Evolutionary conservation across 352 stramenopile species (phyloP), one percentile per base, ranked within the genome.

Genomic region (Pythium scleroteichum): DNA sequence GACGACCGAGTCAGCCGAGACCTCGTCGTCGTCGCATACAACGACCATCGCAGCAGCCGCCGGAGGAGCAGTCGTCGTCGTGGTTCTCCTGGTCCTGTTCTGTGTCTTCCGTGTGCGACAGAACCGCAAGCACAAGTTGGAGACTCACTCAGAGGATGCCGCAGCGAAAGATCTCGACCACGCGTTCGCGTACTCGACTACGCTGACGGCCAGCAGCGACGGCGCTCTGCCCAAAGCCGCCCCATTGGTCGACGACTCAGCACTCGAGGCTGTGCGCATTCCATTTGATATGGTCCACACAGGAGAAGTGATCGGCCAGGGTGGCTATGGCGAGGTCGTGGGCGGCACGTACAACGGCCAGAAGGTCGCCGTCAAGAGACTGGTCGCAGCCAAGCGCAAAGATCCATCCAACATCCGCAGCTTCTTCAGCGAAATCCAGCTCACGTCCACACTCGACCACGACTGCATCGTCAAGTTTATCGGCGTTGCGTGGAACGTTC

Each of bases 381-480:
- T 63, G 24, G 32, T 56, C 0, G 16, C 56, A 50, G 40, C 16
- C 4, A 14, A 42, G 16, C 41, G 40, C 26, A 39, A 40, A 22
- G 27, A 60, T 35, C 23, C 16, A 5, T 2, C 26, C 0, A 42
- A 10, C 2, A 41, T 52, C 17, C 2, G 19, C 2, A 8, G 9
- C 35, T 59, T 71, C 19, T 29, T 67, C 9, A 48, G 71, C n/a
- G 69, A 74, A 20, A 52, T 74, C 20, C 7, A 71, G 12, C 38
- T 68, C 47, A 56, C 17, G 20, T 42, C 73, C 7, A 71, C 56
- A 16, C 56, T 85, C 8, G 66, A 79, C 7, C 76, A 85, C 33
- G 52, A 61, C 5, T 53, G 66, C 10, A 74, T 85, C 22, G 73
- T 82, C 0, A 40, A 42, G n/a, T 82, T 85, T 27, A 47, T 82